These are phyloP conservation scores for Carex scoparia DNA, from an alignment of 176 grass and related monocot species.

Conservation along the genomic window DNA sequence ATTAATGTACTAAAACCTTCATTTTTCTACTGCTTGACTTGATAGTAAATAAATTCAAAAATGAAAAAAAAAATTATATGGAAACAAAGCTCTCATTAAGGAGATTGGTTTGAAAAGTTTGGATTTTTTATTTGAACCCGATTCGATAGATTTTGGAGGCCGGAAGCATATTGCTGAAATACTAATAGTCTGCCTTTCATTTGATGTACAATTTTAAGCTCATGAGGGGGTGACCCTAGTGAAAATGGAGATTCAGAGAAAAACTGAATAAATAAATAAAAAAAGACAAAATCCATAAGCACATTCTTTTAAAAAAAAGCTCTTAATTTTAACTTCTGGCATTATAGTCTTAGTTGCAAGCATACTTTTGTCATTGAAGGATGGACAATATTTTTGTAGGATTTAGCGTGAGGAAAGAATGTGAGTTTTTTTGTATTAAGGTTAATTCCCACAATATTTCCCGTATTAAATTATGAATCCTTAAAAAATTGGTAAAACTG, in stretches of 20 bases:
- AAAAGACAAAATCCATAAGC: background rate
- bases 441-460: background rate
- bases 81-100: too few relatives aligned
- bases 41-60: too few relatives aligned
- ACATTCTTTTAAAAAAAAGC: background rate
- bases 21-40: too few relatives aligned
- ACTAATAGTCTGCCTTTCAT: background rate
- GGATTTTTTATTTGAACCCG: too few relatives aligned
- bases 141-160: too few relatives aligned
- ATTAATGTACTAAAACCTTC: too few relatives aligned
- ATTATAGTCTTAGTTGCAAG: background rate
- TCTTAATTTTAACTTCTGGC: background rate
- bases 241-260: background rate
- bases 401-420: background rate
- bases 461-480: too few relatives aligned
- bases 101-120: too few relatives aligned
- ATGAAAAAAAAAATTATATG: too few relatives aligned
- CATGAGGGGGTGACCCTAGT: background rate
- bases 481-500: background rate
- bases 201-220: background rate
- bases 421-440: background rate
- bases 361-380: background rate
- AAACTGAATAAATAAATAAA: background rate
- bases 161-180: too few relatives aligned
- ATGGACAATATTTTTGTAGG: background rate